Base-by-base conservation (phyloP, 495 filamentous ascomycete species). In the Daldinia grandis region DNA sequence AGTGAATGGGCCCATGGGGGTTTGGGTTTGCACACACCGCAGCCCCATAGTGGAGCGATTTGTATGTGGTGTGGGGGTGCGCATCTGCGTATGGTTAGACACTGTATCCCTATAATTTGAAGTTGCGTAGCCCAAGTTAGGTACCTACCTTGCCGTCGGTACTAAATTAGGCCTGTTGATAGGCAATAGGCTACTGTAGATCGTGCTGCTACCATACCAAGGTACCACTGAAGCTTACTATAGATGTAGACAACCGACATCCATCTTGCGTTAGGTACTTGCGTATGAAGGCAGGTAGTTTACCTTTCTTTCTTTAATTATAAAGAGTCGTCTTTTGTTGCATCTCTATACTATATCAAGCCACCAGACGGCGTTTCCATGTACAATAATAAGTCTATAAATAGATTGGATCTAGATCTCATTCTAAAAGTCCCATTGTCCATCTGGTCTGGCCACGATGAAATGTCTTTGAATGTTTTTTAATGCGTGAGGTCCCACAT, bases 1-100 rank as follows among this genome's bases (percentile, higher is more conserved):
- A 72, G 31, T 25, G 60, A 53, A 68, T 64, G 61, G n/a, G n/a
- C n/a, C n/a, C n/a, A n/a, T n/a, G n/a, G n/a, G 69, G 62, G 40
- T 58, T 62, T 62, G 27, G 33, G 37, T 51, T 72, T 31, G 44
- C 25, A 67, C 40, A 54, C 38, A 56, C 53, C 30, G 44, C 47
- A 17, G 55, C 42, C 59, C 63, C 55, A 24, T 64, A 19, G 25
- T 56, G 31, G 42, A 61, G 53, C 21, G 35, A 47, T 31, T 21
- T 21, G 24, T 59, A 28, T 47, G 37, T 5, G 7, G 58, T 62
- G 58, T 68, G 58, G 58, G 57, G 58, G 54, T 47, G 21, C 5
- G 6, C 9, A 17, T 35, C 30, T 27, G 42, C 21, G 42, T 31
- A 50, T 54, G 35, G 30, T 17, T 56, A 24, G 7, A 35, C 30